phyloP scores from a whole-genome alignment of 1,139 yeast genomes.

The Yamadazyma triangularis region DNA sequence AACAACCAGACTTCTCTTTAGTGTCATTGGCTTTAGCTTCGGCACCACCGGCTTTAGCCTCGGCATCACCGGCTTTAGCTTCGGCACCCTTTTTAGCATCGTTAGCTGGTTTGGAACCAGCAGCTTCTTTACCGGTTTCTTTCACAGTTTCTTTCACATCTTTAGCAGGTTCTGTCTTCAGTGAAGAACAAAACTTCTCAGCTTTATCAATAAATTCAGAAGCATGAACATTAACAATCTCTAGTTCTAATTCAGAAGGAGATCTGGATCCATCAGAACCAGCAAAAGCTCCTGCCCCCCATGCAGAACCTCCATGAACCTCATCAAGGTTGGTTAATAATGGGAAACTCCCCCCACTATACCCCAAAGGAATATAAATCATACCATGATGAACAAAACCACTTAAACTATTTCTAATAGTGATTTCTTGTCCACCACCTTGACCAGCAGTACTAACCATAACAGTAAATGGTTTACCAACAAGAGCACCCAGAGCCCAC shows the following conservation, averaged over 20 bases:
- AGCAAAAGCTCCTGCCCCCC: slow-evolving; percentile 50
- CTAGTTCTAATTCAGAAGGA: slow-evolving; percentile 36
- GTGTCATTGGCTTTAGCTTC: slow-evolving; percentile 3
- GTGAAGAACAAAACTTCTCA: slow-evolving; percentile 1
- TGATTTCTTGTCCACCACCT: slow-evolving; percentile 46
- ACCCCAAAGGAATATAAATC: slow-evolving; percentile 48
- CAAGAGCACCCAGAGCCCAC: slow-evolving; percentile 47
- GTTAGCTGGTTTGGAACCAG: slow-evolving; percentile 8
- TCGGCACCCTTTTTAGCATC: slow-evolving; percentile 5
- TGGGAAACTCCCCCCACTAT: slow-evolving; percentile 30
- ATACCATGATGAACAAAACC: slow-evolving; percentile 48
- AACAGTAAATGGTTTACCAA: slow-evolving; percentile 45
- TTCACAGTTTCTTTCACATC: too few species aligned
- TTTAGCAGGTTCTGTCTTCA: slow-evolving; percentile 10
- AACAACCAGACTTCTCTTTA: slow-evolving; percentile 8
- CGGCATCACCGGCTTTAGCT: slow-evolving; percentile 7
- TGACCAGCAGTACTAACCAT: slow-evolving; percentile 44
- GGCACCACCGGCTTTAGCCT: not conserved
- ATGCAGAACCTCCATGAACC: slow-evolving; percentile 45
- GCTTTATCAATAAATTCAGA: slow-evolving; percentile 19
- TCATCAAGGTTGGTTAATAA: slow-evolving; percentile 31
- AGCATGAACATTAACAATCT: slow-evolving; percentile 41
- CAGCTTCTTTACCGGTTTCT: too few species aligned
- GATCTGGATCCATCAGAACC: slow-evolving; percentile 46
- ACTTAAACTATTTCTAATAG: slow-evolving; percentile 32